phyloP scores from a whole-genome alignment of 176 grass and related monocot species.

The Olyra latifolia region DNA sequence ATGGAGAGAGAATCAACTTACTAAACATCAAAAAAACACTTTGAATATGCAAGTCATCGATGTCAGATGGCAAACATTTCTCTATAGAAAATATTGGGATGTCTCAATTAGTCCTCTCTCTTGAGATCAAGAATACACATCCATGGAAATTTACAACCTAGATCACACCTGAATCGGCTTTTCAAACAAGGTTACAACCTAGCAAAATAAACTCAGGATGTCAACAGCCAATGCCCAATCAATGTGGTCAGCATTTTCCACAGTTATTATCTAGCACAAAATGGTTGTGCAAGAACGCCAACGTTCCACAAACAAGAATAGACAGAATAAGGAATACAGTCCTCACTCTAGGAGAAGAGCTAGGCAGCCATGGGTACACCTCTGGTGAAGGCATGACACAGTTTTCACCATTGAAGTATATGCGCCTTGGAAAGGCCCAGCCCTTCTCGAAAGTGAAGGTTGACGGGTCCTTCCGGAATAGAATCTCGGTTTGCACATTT shows the following conservation, averaged over 20 bases:
- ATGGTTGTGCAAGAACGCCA: slow-evolving; percentile 41
- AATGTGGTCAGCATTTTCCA: slow-evolving; percentile 10
- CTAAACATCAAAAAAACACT: too few relatives aligned
- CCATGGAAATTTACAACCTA: slow-evolving; percentile 16
- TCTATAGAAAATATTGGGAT: neutral
- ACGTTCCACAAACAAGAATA: slow-evolving; percentile 14
- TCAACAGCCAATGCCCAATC: neutral
- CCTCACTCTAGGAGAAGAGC: slow-evolving; percentile 31
- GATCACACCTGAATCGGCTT: slow-evolving; percentile 1
- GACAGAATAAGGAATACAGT: slow-evolving; percentile 16
- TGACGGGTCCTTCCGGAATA: slow-evolving; percentile 50
- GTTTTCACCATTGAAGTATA: slow-evolving; percentile 84
- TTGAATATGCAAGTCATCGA: neutral
- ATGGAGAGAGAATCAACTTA: neutral
- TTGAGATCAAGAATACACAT: slow-evolving; percentile 13
- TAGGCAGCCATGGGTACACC: slow-evolving; percentile 60
- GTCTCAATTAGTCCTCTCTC: neutral
- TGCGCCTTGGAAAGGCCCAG: slow-evolving; percentile 66
- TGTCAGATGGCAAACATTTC: neutral
- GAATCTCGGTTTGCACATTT: slow-evolving; percentile 71
- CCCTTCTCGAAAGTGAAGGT: slow-evolving; percentile 63
- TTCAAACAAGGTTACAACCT: slow-evolving; percentile 9
- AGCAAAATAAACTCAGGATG: slow-evolving; percentile 12
- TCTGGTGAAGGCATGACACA: slow-evolving; percentile 75
- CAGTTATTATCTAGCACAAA: slow-evolving; percentile 15